phyloP scores from a whole-genome alignment of 2,329 filamentous ascomycete species.

The Aspergillus quadricinctus region DNA sequence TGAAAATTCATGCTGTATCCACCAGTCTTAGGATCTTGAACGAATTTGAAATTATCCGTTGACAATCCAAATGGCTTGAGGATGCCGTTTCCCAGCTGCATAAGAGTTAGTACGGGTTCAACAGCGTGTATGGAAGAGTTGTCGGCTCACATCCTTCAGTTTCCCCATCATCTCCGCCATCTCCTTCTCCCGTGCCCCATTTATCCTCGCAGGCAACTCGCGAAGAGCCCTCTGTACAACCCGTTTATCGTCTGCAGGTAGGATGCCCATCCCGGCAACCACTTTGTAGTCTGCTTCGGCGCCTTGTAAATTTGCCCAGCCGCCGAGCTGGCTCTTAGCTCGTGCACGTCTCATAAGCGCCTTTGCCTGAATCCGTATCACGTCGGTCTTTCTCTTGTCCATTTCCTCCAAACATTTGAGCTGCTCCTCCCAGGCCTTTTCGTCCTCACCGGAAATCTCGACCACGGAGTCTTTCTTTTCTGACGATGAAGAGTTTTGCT shows the following conservation, averaged over 20 bases:
- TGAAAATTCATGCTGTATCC: conserved; percentile 92
- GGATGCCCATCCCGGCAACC: conserved; percentile 55
- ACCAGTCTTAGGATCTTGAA: conserved; percentile 81
- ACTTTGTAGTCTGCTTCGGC: conserved; percentile 76
- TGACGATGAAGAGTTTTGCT: neutral
- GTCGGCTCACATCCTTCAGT: conserved; percentile 65
- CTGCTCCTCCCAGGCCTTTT: conserved; percentile 38
- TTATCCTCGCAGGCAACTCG: conserved; percentile 63
- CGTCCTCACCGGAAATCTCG: conserved; percentile 45
- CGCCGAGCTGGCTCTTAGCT: conserved; percentile 64
- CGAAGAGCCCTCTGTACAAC: conserved; percentile 64
- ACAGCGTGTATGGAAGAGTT: neutral
- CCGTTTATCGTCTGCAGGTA: conserved; percentile 63
- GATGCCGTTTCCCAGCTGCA: conserved; percentile 77
- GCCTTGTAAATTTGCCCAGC: conserved; percentile 75
- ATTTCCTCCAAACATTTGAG: conserved; percentile 41
- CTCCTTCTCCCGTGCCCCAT: conserved; percentile 78
- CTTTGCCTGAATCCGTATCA: conserved; percentile 75
- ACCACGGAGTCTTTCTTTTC: conserved; percentile 34
- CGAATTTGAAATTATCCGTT: conserved; percentile 92
- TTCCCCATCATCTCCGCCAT: conserved; percentile 98
- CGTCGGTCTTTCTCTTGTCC: conserved; percentile 55
- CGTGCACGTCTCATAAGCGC: conserved; percentile 74
- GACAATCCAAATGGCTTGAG: conserved; percentile 90
- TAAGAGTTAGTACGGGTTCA: conserved; percentile 4